Evolutionary conservation across 495 filamentous ascomycete species (phyloP), one percentile per base, ranked within the genome.

Genomic region (Cercophora samala): DNA sequence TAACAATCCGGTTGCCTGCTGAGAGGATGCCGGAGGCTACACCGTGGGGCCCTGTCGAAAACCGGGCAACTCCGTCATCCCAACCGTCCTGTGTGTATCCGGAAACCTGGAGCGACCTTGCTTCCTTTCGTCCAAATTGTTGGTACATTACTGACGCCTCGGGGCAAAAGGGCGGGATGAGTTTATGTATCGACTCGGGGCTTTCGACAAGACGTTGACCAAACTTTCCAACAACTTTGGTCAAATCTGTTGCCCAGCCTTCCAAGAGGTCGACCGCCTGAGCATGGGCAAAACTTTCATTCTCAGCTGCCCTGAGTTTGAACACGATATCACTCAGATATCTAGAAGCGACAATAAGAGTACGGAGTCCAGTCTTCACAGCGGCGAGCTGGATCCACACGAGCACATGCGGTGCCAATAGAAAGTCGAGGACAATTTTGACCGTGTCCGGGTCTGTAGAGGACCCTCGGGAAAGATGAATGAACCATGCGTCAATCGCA

Each of bases 151-250:
- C 24, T 15, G 56, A 59, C 3, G 17, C 22, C n/a, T 21, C 13
- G n/a, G 56, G 56, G 22, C 56, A 59, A 23, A 59, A 59, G 2
- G 56, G 56, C 17, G 56, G 56, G 22, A 59, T 59, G 19, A 25
- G n/a, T 17, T 22, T 21, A 19, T 23, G 22, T 4, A 59, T 59
- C 2, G n/a, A 22, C 4, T 59, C 56, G 17, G 56, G 56, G 22
- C 4, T 4, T 26, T 22, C 21, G 4, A 26, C 13, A 5, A 59
- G 56, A 22, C 22, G 19, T 15, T 59, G 18, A 5, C 56, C 56
- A 59, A 59, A 59, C 22, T 59, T 59, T 5, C 56, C 56, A 15
- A 59, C 56, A 17, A 59, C 22, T 17, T 59, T 59, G 56, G 13
- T 26, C 56, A 59, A 26, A 26, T 59, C 56, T 15, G 56, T 59